Base-by-base conservation (phyloP, 225 moss, liverwort and hornwort genomes). In the Lunularia cruciata region DNA sequence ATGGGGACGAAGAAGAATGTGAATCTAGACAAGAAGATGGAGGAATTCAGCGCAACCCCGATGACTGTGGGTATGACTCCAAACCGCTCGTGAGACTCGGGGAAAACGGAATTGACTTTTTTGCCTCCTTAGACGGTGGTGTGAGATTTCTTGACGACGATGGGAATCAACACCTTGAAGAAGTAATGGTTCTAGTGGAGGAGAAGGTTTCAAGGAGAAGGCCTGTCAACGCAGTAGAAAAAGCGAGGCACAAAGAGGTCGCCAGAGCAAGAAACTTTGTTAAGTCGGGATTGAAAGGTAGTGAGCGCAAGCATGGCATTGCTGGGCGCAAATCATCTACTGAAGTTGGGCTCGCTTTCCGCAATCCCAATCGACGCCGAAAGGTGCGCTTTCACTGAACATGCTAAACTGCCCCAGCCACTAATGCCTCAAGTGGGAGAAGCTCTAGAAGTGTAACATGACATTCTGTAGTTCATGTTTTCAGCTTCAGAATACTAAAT, bases 211-310 rank as follows among this genome's bases (percentile, higher is more conserved):
- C 42, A 46, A 79, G 69, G 15, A 84, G 78, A 22, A 76, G 57
- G 16, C 34, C 18, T 6, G 57, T 73, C 11, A 90, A 86, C 65
- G 92, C 92, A 39, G 72, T 96, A 19, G 90, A 89, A 64, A 84
- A 74, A 69, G 96, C 96, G 0, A 86, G 96, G 57, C 82, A 79
- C 70, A 74, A 68, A 67, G 96, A 95, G 30, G 63, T 63, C 15
- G 63, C 71, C 28, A 68, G 47, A 55, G 51, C 10, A 33, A 73
- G 57, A 19, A 70, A 14, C 19, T 52, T 65, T 12, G 57, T 45
- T 42, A 73, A 76, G 33, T n/a, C 8, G 26, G 74, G 60, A 48
- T 30, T 23, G 10, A 84, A 47, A 47, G 78, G 4, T 0, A 31
- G 15, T 26, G 71, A 79, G 18, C 54, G 67, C 6, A 73, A 70